A percentile compares a stretch with the other conserved stretches of the same genome.
Evolutionary conservation across 306 rosid genomes (phyloP).

Genomic region (Albizia julibrissin): DNA sequence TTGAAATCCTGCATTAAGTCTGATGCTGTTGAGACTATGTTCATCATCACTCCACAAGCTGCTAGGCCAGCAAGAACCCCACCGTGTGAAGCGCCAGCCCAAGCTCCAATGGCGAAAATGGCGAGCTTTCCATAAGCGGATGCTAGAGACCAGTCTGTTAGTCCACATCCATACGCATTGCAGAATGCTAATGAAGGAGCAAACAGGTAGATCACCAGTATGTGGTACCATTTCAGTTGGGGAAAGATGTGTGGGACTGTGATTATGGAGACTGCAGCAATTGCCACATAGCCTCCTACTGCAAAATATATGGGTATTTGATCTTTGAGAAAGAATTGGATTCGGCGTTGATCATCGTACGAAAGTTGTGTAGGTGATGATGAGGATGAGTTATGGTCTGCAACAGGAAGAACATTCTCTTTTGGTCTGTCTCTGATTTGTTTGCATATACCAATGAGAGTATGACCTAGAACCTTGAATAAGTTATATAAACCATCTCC

Average conservation of each 20-base stretch:
- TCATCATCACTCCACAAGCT: conserved; percentile 65
- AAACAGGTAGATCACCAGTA: conserved; percentile 48
- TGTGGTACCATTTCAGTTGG: conserved; percentile 57
- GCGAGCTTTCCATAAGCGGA: conserved; percentile 55
- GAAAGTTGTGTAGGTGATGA: conserved; percentile 30
- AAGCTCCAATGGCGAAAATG: conserved; percentile 57
- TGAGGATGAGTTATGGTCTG: conserved; percentile 36
- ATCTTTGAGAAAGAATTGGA: conserved; percentile 53
- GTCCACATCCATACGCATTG: conserved; percentile 56
- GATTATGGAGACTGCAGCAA: conserved; percentile 43
- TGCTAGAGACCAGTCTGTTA: conserved; percentile 61
- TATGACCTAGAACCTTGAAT: conserved; percentile 46
- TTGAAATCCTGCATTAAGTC: conserved; percentile 57
- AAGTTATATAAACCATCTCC: conserved; percentile 64
- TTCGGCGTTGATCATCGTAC: conserved; percentile 49
- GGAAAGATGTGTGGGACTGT: conserved; percentile 48
- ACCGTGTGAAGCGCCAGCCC: conserved; percentile 53
- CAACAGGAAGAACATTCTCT: conserved; percentile 47
- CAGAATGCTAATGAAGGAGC: conserved; percentile 64
- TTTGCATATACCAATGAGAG: conserved; percentile 39
- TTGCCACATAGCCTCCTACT: conserved; percentile 45
- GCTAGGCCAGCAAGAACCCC: conserved; percentile 56
- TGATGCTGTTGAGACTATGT: conserved; percentile 60
- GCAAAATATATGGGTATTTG: conserved; percentile 52
- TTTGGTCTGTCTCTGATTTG: conserved; percentile 37